Base-by-base conservation (phyloP, 1,139 yeast genomes). In the Geotrichum macrosporum region DNA sequence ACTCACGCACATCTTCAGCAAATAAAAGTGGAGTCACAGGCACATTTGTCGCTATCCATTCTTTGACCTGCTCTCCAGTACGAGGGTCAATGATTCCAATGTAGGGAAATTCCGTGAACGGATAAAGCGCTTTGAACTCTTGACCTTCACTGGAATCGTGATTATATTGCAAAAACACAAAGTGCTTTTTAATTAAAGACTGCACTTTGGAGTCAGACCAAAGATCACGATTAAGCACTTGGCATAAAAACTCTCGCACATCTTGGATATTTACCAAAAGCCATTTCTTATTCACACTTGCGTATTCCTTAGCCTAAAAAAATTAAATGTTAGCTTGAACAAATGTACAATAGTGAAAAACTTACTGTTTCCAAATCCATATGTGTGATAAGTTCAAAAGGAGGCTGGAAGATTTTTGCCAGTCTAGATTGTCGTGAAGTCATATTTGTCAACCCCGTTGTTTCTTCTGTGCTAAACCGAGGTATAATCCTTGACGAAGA, bases 11-110 rank as follows among this genome's bases (percentile, higher is more conserved):
- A 20, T 63, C 64, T 35, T 74, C 16, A 81, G 62, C 79, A 92
- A 89, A 12, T n/a, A n/a, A n/a, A n/a, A n/a, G n/a, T n/a, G n/a
- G n/a, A 67, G 71, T 6, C 67, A 66, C 1, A 75, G 71, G 31
- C 68, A 67, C 0, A 94, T 94, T 1, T 80, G 81, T 12, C 6
- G 16, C n/a, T 6, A 48, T 46, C 95, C 96, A 89, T 51, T 72
- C 73, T 55, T 76, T 75, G 48, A 87, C 76, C 51, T 95, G 73
- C 65, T 92, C 98, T n/a, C 97, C 97, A 0, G 98, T 92, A 62
- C 89, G 78, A 1, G 98, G 96, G 62, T 94, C 99, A 47, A 94
- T 64, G 35, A 94, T 85, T 2, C 96, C 87, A 36, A 94, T 80
- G 62, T 92, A 96, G 1, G 99, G 99, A 60, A 71, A 83, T 22